phyloP scores from a whole-genome alignment of 805 yeast genomes.

The Candida gorgasii region DNA sequence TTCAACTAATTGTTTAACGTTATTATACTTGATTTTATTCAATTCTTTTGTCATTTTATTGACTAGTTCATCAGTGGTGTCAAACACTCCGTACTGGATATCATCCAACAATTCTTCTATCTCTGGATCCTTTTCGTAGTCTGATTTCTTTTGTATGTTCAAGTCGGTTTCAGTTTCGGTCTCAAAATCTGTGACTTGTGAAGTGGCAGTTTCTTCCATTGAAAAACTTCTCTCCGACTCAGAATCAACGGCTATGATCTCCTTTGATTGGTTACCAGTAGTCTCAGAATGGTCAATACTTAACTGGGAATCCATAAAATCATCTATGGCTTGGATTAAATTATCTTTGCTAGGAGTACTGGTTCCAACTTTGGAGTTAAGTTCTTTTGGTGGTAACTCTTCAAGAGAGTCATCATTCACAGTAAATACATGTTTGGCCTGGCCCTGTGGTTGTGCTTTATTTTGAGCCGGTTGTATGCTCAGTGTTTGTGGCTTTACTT shows the following conservation, averaged over 20 bases:
- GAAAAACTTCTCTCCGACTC: constrained; percentile 18
- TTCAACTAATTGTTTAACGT: constrained; percentile 48
- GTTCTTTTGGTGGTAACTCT: not conserved
- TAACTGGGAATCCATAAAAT: constrained; percentile 38
- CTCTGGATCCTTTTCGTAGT: constrained; percentile 39
- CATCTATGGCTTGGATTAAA: constrained; percentile 43
- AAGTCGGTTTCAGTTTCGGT: constrained; percentile 17
- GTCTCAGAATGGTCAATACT: constrained; percentile 15
- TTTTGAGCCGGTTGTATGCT: too few species aligned
- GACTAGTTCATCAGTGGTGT: constrained; percentile 60
- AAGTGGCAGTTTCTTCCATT: constrained; percentile 10
- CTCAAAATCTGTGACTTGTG: constrained; percentile 12
- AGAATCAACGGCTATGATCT: constrained; percentile 13
- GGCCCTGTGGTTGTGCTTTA: too few species aligned
- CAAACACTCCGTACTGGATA: constrained; percentile 72
- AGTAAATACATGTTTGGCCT: not conserved
- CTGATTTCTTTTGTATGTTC: constrained; percentile 17
- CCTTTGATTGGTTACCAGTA: not conserved
- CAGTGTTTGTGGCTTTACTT: constrained; percentile 9
- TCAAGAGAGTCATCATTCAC: constrained; percentile 2
- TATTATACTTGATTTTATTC: constrained; percentile 60
- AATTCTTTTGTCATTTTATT: constrained; percentile 60
- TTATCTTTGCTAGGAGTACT: constrained; percentile 1
- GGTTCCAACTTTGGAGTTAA: too few species aligned
- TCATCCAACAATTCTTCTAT: constrained; percentile 73